phyloP scores from a whole-genome alignment of 2,329 filamentous ascomycete species.

The Nannizzia gypsea region DNA sequence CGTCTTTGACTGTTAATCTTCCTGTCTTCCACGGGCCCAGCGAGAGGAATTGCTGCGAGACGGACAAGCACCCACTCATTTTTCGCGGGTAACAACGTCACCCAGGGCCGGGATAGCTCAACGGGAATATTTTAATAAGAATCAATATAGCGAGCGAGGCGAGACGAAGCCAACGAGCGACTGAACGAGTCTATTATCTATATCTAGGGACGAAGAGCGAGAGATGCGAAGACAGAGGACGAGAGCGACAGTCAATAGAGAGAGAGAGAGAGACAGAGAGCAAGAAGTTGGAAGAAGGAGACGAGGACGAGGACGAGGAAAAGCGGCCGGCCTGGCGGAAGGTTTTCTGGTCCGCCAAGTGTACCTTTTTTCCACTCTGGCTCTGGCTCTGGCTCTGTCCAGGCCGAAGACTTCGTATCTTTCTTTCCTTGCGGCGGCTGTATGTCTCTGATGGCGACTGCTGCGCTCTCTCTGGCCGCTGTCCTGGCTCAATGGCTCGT shows the following conservation, averaged over 20 bases:
- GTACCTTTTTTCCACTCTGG: neutral
- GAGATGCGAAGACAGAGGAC: neutral
- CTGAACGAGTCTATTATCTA: neutral
- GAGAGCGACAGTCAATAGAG: neutral
- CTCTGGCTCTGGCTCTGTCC: neutral
- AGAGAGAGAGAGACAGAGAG: neutral
- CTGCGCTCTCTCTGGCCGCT: too few species aligned
- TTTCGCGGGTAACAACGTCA: neutral
- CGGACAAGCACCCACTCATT: too few species aligned
- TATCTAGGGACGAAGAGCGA: neutral
- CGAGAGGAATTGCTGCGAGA: neutral
- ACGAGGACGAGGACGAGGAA: neutral
- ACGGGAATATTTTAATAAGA: too few species aligned
- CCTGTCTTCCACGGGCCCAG: neutral
- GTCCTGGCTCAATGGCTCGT: too few species aligned
- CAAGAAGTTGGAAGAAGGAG: neutral
- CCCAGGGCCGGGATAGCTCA: neutral
- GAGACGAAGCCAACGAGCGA: neutral
- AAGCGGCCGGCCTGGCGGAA: neutral
- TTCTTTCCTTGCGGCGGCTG: neutral
- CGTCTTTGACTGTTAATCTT: too few species aligned
- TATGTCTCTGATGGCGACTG: neutral
- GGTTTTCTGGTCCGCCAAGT: neutral
- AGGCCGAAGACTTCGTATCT: neutral
- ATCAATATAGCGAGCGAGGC: too few species aligned